A percentile compares a stretch with the other conserved stretches of the same genome.
phyloP scores from a whole-genome alignment of 441 rosid genomes.

The Omphalea diandra region DNA sequence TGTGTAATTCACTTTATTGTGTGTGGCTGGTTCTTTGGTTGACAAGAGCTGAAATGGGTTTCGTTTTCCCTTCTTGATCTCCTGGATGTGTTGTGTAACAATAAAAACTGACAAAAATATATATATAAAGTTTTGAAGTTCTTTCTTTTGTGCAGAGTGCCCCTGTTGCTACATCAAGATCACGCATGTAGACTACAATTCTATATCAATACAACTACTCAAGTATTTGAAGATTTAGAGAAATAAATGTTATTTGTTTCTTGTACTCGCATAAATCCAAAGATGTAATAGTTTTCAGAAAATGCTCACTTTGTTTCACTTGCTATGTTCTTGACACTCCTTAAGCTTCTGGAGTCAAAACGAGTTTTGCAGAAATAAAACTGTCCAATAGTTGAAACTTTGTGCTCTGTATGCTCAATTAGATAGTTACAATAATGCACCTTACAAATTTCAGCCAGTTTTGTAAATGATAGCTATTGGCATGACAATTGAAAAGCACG shows the following conservation, averaged over 20 bases:
- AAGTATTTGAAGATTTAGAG: neutral
- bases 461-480: too few species aligned
- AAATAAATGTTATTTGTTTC: neutral
- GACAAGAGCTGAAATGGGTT: too few species aligned
- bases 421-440: too few species aligned
- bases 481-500: too few species aligned
- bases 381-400: too few species aligned
- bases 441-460: too few species aligned
- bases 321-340: too few species aligned
- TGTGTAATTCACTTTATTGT: too few species aligned
- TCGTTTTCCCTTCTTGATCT: too few species aligned
- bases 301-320: neutral
- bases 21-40: too few species aligned
- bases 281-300: neutral
- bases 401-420: too few species aligned
- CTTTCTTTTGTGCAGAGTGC: conserved; percentile 48
- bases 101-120: neutral
- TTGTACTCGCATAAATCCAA: neutral
- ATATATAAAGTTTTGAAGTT: too few species aligned
- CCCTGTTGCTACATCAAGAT: conserved; percentile 32
- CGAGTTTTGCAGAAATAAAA: neutral
- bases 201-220: neutral
- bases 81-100: neutral
- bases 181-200: conserved; percentile 43
- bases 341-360: neutral